A percentile compares a stretch with the other conserved stretches of the same genome.
Evolutionary conservation across 176 grass and related monocot genomes (phyloP).

Genomic region (Musa troglodytarum): DNA sequence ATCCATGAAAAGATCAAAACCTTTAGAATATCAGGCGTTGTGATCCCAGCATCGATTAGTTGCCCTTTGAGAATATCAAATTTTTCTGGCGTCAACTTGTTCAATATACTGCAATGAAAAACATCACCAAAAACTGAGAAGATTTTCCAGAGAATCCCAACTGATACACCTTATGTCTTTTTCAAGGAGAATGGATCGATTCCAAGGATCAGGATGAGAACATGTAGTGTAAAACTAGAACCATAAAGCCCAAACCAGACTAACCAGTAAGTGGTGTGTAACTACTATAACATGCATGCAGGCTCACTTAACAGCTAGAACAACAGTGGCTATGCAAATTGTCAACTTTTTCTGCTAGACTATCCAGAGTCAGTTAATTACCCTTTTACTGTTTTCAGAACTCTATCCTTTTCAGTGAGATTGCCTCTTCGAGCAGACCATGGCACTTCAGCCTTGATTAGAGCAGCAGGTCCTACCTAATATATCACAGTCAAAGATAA

Average conservation of each 20-base stretch:
- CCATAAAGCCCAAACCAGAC: too few species aligned
- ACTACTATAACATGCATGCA: too few species aligned
- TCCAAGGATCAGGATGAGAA: too few species aligned
- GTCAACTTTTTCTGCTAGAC: too few species aligned
- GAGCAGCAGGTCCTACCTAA: conserved; percentile 42
- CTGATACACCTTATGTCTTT: too few species aligned
- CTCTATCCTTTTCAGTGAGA: conserved; percentile 78
- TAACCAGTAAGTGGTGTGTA: too few species aligned
- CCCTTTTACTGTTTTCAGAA: conserved; percentile 93
- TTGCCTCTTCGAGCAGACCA: conserved; percentile 87
- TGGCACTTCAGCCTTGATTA: conserved; percentile 90
- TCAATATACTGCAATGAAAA: conserved; percentile 15
- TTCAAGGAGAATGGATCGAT: not conserved
- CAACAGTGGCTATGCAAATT: too few species aligned
- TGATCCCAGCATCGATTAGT: conserved; percentile 17
- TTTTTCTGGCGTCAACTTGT: conserved; percentile 17
- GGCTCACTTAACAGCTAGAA: too few species aligned
- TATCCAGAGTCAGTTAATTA: conserved; percentile 24
- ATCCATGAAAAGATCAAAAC: not conserved
- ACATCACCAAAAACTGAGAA: not conserved
- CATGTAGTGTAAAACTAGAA: too few species aligned
- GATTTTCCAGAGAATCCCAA: not conserved
- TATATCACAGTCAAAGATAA: conserved; percentile 15
- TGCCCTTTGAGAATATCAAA: conserved; percentile 19
- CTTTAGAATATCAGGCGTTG: conserved; percentile 17